A percentile compares a stretch with the other conserved stretches of the same genome.
Conservation (phyloP, 2,329 filamentous ascomycete genomes). For the Epichloe sibirici region DNA sequence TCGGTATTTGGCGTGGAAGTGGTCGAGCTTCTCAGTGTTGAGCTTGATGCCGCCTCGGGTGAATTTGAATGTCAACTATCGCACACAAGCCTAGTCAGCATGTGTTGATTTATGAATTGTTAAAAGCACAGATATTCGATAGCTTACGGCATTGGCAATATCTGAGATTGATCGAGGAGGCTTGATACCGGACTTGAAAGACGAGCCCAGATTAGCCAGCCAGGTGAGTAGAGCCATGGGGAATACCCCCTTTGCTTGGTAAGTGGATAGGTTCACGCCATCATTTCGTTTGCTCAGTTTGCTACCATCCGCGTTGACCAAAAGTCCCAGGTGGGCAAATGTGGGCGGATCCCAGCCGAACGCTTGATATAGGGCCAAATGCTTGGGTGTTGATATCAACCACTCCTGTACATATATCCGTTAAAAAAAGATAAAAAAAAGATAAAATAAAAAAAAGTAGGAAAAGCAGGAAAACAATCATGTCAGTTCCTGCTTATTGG, state of each 20-base stretch:
- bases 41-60: constrained; percentile 85
- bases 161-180: constrained; percentile 44
- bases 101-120: background rate
- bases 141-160: constrained; percentile 53
- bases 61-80: constrained; percentile 71
- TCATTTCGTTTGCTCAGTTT: constrained; percentile 79
- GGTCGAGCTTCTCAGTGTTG: constrained; percentile 65
- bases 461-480: background rate
- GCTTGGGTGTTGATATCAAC: constrained; percentile 82
- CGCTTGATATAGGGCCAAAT: constrained; percentile 58
- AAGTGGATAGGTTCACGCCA: constrained; percentile 37
- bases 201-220: constrained; percentile 53
- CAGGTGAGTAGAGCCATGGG: constrained; percentile 59
- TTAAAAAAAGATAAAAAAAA: background rate
- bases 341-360: constrained; percentile 61
- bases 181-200: constrained; percentile 15
- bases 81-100: constrained; percentile 12
- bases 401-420: constrained; percentile 51
- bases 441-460: no score
- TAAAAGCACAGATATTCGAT: no score
- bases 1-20: constrained; percentile 60
- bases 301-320: constrained; percentile 54
- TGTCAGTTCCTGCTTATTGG: background rate
- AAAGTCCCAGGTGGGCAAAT: constrained; percentile 72
- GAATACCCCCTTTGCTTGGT: constrained; percentile 33